Evolutionary conservation across 768 basidiomycete genomes (phyloP), one percentile per base, ranked within the genome.

Genomic region (Hirschioporus abietinus): DNA sequence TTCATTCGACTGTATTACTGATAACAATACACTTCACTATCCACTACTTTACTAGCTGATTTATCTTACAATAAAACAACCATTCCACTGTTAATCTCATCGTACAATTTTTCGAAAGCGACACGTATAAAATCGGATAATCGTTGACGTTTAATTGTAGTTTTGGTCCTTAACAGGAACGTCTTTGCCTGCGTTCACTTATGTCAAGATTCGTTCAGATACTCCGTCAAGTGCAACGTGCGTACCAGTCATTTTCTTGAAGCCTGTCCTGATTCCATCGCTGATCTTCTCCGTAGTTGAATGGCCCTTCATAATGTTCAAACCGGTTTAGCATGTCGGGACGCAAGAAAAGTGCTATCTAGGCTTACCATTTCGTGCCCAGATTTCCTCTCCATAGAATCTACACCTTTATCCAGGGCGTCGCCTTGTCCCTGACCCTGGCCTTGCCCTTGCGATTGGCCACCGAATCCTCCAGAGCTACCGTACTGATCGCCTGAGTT

Each of bases 271-370:
- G 34, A 68, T 24, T 30, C 67, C 68, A 35, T 68, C 68, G 57
- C 67, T 68, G 12, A 68, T 68, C 62, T 68, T 68, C 35, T 68
- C 68, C 15, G 68, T 68, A 17, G 68, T 68, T 2, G 60, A 58
- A 30, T 64, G 68, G 34, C 66, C 67, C 68, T 68, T 35, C 26
- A 60, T 57, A 35, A n/a, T 34, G 15, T 7, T 7, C 36, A 57
- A 35, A 20, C 52, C 4, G 20, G 24, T 35, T 66, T 2, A 67
- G 36, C 52, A 26, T n/a, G 3, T 20, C 18, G 23, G 30, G 26
- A 27, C 35, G 1, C 24, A 17, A n/a, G n/a, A 36, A 3, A 2
- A 58, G 6, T 18, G 65, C 24, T 17, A 27, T 59, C 1, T 18
- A 10, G 26, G 8, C 9, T 12, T 63, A 68, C 68, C 66, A 67